Percentiles rank a stretch among this genome's conserved stretches.
Evolutionary conservation across 805 yeast genomes (phyloP).

Genomic region (Kurtzmaniella fragi): DNA sequence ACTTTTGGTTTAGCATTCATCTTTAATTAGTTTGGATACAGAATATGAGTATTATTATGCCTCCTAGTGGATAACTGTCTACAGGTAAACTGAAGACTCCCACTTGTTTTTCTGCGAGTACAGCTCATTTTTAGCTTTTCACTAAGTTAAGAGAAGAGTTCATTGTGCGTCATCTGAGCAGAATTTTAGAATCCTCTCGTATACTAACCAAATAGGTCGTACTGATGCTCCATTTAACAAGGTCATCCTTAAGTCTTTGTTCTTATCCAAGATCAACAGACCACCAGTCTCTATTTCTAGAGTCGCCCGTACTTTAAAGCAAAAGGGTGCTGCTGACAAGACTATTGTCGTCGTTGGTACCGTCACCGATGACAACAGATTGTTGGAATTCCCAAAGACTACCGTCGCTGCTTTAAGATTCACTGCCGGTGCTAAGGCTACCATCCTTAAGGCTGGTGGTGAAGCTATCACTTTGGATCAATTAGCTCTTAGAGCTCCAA

Average conservation of each 20-base stretch:
- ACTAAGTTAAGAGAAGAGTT: conserved; percentile 7
- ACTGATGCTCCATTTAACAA: conserved; percentile 99
- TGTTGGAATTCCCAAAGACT: conserved; percentile 90
- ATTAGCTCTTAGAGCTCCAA: conserved; percentile 98
- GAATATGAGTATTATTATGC: too few relatives aligned
- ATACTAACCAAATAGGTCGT: conserved; percentile 57
- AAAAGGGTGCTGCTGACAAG: conserved; percentile 82
- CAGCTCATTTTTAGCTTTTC: conserved; percentile 14
- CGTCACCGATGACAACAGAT: conserved; percentile 96
- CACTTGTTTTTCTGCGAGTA: conserved; percentile 32
- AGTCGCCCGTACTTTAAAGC: conserved; percentile 76
- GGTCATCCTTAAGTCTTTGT: conserved; percentile 88
- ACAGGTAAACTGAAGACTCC: conserved; percentile 8
- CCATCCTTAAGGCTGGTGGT: conserved; percentile 98
- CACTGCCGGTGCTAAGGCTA: conserved; percentile 98
- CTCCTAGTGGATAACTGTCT: conserved; percentile 3
- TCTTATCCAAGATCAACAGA: conserved; percentile 98
- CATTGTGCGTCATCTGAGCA: conserved; percentile 42
- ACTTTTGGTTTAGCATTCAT: too few relatives aligned
- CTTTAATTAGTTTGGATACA: too few relatives aligned
- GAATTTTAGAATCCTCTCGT: conserved; percentile 20
- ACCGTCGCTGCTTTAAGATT: conserved; percentile 99
- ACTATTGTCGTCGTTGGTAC: conserved; percentile 98
- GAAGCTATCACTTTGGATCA: conserved; percentile 99
- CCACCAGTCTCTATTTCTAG: conserved; percentile 98